A percentile compares a stretch with the other conserved stretches of the same genome.
phyloP scores from a whole-genome alignment of 148 eudicot species.

The Nepenthes gracilis region DNA sequence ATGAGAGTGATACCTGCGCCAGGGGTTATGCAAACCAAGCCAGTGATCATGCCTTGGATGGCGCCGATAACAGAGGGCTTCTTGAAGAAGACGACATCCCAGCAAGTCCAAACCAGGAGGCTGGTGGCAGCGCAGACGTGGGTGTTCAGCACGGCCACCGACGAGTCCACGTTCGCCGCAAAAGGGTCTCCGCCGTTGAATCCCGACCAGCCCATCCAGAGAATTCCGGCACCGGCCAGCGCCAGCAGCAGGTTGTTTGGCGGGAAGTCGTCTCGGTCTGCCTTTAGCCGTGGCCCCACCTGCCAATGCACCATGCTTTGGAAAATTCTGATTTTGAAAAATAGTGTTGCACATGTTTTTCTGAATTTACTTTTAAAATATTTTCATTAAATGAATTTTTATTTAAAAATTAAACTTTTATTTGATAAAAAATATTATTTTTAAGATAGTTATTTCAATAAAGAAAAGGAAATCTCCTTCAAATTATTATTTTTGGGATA shows the following conservation, averaged over 20 bases:
- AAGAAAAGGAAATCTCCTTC: no score
- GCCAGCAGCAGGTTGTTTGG: constrained; percentile 16
- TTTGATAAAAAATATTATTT: no score
- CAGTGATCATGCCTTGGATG: constrained; percentile 20
- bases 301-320: background rate
- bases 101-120: constrained; percentile 17
- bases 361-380: no score
- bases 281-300: constrained; percentile 17
- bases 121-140: constrained; percentile 19
- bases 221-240: constrained; percentile 14
- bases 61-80: constrained; percentile 21
- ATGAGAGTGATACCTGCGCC: constrained; percentile 12
- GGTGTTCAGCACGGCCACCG: constrained; percentile 19
- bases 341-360: no score
- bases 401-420: no score
- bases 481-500: no score
- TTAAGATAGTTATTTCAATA: no score
- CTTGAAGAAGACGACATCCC: constrained; percentile 20
- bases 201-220: constrained; percentile 19
- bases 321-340: no score
- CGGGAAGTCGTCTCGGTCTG: constrained; percentile 11
- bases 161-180: constrained; percentile 15
- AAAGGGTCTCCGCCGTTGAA: constrained; percentile 20
- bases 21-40: constrained; percentile 20
- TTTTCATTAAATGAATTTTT: no score